Evolutionary conservation across 2,329 filamentous ascomycete genomes (phyloP).

Genomic region (Xylaria sp.): DNA sequence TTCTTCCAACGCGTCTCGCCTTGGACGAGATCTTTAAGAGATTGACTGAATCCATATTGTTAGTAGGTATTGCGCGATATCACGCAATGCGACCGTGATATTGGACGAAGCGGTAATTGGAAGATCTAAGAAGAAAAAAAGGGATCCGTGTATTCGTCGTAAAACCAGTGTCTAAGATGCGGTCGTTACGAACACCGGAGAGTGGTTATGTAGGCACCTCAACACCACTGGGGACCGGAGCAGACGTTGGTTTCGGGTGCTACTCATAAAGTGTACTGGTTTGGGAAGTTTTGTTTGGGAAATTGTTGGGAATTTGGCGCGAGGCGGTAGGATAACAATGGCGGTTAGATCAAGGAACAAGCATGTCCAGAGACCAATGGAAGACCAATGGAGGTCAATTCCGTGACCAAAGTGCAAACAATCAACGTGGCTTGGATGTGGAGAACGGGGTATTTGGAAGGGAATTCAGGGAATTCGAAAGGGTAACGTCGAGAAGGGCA

Average conservation of each 20-base stretch:
- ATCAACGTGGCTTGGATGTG: neutral
- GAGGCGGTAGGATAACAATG: neutral
- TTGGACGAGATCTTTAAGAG: constrained; percentile 19
- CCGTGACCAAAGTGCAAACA: neutral
- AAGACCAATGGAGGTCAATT: neutral
- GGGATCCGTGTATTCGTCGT: neutral
- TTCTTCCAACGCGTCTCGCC: constrained; percentile 25
- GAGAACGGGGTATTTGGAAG: neutral
- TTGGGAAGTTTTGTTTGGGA: neutral
- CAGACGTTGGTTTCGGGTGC: neutral
- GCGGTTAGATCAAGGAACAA: constrained; percentile 1
- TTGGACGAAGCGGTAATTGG: neutral
- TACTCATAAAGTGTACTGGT: neutral
- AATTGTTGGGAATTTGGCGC: neutral
- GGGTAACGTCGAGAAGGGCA: neutral
- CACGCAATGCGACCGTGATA: neutral
- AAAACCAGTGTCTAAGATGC: neutral
- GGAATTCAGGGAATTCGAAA: neutral
- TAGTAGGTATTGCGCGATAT: constrained; percentile 11
- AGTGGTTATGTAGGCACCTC: neutral
- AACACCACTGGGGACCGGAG: neutral
- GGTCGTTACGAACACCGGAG: neutral
- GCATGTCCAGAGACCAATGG: neutral
- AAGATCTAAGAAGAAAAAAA: neutral
- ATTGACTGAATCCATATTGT: constrained; percentile 31